phyloP scores from a whole-genome alignment of 1,284 basidiomycete genomes.

The Volvariella volvacea region DNA sequence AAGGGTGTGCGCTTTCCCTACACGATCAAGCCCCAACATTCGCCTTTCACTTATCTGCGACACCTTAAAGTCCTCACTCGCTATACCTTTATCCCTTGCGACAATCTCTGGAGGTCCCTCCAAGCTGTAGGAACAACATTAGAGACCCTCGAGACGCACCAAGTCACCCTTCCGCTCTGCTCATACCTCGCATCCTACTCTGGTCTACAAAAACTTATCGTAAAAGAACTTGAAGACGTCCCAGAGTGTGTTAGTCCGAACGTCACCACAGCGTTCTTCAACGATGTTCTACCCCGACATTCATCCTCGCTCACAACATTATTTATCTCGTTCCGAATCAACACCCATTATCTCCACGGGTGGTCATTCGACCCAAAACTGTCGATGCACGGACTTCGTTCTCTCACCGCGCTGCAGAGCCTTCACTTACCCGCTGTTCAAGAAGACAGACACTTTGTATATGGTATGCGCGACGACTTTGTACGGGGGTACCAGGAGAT shows the following conservation, averaged over 20 bases:
- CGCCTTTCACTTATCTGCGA: not conserved
- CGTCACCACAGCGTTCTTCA: not conserved
- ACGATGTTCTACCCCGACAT: not conserved
- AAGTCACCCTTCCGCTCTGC: not conserved
- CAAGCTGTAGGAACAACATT: not conserved
- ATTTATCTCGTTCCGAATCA: too few species aligned
- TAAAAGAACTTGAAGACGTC: not conserved
- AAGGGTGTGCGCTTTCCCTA: too few species aligned
- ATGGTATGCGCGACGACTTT: too few species aligned
- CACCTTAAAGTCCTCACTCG: not conserved
- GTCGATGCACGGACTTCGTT: too few species aligned
- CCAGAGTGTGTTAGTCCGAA: not conserved
- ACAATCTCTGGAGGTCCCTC: not conserved
- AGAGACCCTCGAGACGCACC: not conserved
- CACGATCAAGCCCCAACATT: not conserved
- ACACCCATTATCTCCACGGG: too few species aligned
- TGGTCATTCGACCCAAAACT: too few species aligned
- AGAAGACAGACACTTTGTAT: too few species aligned
- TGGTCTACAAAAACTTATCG: not conserved
- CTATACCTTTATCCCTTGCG: not conserved
- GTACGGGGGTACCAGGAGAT: too few species aligned
- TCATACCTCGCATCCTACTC: not conserved
- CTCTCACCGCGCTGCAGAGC: too few species aligned
- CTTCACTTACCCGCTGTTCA: too few species aligned
- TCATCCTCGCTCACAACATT: not conserved